Conservation (phyloP, 1,284 basidiomycete species). For the Bjerkandera adusta region DNA sequence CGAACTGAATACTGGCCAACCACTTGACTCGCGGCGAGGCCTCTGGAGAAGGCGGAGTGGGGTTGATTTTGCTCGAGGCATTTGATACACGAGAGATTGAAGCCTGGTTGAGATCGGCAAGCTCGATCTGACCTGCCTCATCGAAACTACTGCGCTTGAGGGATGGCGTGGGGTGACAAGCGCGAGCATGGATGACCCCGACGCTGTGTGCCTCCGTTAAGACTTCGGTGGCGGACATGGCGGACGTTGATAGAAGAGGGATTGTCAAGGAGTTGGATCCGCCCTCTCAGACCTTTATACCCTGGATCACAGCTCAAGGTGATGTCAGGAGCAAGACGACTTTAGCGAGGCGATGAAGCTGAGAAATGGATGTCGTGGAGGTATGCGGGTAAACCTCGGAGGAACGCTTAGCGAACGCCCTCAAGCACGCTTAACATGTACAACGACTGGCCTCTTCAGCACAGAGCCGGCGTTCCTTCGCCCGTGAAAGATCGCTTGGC, state of each 20-base stretch:
- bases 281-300: background rate
- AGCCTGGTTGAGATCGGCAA: background rate
- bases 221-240: constrained; percentile 13
- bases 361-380: too few species aligned
- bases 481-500: too few species aligned
- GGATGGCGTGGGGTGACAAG: constrained; percentile 7
- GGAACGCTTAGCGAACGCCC: too few species aligned
- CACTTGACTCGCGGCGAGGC: background rate
- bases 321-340: too few species aligned
- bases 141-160: background rate
- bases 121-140: constrained; percentile 9
- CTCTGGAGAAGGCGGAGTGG: background rate
- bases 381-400: too few species aligned
- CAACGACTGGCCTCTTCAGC: too few species aligned
- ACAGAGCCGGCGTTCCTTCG: too few species aligned
- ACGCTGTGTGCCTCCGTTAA: constrained; percentile 3
- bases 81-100: background rate
- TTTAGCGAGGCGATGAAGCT: too few species aligned
- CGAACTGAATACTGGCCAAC: constrained; percentile 34
- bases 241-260: background rate
- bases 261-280: background rate
- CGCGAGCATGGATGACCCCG: constrained; percentile 9
- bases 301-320: too few species aligned
- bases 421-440: too few species aligned
- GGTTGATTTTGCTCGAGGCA: background rate